Conservation (phyloP, 2,329 filamentous ascomycete genomes). For the Amylocarpus encephaloides region DNA sequence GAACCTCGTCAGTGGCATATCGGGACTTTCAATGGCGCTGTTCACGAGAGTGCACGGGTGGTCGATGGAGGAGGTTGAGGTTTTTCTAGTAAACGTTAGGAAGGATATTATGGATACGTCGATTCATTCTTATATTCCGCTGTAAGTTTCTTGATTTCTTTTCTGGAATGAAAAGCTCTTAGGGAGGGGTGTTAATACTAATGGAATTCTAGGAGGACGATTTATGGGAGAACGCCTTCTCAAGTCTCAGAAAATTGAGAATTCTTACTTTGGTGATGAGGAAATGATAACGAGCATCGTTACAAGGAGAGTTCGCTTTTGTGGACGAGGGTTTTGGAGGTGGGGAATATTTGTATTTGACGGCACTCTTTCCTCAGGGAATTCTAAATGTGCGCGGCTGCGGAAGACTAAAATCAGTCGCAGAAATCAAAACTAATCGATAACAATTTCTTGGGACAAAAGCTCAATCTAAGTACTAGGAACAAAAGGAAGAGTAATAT, state of each 20-base stretch:
- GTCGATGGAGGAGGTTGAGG: slow-evolving; percentile 25
- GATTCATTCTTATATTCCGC: slow-evolving; percentile 11
- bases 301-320: too few relatives aligned
- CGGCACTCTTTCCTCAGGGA: too few relatives aligned
- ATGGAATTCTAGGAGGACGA: background rate
- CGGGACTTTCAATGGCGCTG: slow-evolving; percentile 17
- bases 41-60: slow-evolving; percentile 17
- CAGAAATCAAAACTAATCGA: too few relatives aligned
- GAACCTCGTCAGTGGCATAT: slow-evolving; percentile 13
- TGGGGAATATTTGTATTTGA: too few relatives aligned
- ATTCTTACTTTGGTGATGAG: background rate
- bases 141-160: slow-evolving; percentile 5
- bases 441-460: too few relatives aligned
- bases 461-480: too few relatives aligned
- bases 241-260: background rate
- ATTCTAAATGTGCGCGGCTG: too few relatives aligned
- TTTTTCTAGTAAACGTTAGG: slow-evolving; percentile 15
- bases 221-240: background rate
- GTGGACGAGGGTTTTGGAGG: too few relatives aligned
- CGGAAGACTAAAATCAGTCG: too few relatives aligned
- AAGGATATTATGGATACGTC: slow-evolving; percentile 11
- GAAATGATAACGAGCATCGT: too few relatives aligned
- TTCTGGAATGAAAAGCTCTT: background rate
- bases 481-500: too few relatives aligned
- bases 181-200: background rate